Base-by-base conservation (phyloP, 768 basidiomycete genomes). In the Termitomyces sp. region DNA sequence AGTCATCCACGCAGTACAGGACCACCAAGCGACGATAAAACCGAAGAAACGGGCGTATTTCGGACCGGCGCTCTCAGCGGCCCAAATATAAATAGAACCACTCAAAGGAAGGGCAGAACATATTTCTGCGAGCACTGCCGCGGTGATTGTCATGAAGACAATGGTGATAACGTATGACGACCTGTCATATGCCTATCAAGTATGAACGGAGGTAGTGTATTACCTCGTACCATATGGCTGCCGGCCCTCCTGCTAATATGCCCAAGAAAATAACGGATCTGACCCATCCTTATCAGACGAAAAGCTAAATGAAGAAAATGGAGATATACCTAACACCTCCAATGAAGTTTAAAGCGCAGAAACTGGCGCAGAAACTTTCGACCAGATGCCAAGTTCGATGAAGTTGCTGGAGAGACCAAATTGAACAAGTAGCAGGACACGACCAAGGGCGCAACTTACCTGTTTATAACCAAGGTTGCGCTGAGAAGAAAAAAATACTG, bases 1-100 rank as follows among this genome's bases (percentile, higher is more conserved):
- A 0, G 94, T 95, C 82, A 93, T 93, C 94, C 94, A 96, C n/a
- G 93, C 94, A 1, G 92, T 94, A 56, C 86, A 87, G 14, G 90
- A 78, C 93, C 93, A 96, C 89, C 90, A 96, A 30, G 93, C 93
- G 16, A 94, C 93, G 55, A 92, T 69, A 72, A 94, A 93, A 0
- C 91, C 93, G 61, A 92, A 82, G 70, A 95, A 88, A 35, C 94
- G 80, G 2, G 85, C 91, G 64, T 91, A 86, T 62, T 90, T 91
- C 5, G 86, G 86, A 2, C 94, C 94, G 5, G 91, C 94, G 64
- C 91, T 92, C 66, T 93, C 93, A 17, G 92, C 93, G 0, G 92
- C 90, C 94, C 94, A 96, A 48, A 94, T 85, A 70, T 95, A 96
- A 68, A 97, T 95, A 8, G 92, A 94, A 3, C 94, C 94, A 55